A percentile compares a stretch with the other conserved stretches of the same genome.
Evolutionary conservation across 208 protist genomes (phyloP).

Genomic region (Leishmania martiniquensis): DNA sequence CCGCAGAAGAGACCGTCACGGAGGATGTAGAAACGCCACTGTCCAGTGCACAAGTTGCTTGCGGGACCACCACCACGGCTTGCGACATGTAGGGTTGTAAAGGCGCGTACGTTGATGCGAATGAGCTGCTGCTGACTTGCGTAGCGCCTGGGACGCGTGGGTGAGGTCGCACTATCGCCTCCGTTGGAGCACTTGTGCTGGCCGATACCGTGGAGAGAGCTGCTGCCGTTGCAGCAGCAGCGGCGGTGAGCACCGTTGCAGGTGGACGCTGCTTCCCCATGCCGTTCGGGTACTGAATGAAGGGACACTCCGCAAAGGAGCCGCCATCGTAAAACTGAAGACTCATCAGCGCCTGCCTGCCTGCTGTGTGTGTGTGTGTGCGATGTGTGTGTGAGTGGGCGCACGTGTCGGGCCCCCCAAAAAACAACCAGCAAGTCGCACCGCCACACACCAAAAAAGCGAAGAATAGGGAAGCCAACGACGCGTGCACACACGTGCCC

Average conservation of each 20-base stretch:
- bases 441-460: too few relatives aligned
- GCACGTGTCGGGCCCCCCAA: neutral
- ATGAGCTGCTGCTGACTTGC: neutral
- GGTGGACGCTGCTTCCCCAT: constrained; percentile 43
- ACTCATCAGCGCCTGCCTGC: neutral
- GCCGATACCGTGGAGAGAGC: neutral
- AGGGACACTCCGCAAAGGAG: constrained; percentile 65
- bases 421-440: too few relatives aligned
- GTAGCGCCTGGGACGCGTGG: neutral
- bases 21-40: neutral
- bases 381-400: neutral
- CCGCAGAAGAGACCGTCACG: neutral
- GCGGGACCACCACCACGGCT: neutral
- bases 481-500: too few relatives aligned
- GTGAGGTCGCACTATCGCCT: neutral
- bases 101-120: neutral
- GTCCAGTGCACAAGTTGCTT: neutral
- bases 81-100: neutral
- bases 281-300: constrained; percentile 65
- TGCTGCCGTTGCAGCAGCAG: constrained; percentile 1
- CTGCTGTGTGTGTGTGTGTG: neutral
- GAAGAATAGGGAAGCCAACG: too few relatives aligned
- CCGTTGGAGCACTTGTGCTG: neutral
- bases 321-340: constrained; percentile 62
- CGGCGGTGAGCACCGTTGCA: constrained; percentile 10